Conservation (phyloP, 2,329 filamentous ascomycete genomes). For the Simplicillium sp. region DNA sequence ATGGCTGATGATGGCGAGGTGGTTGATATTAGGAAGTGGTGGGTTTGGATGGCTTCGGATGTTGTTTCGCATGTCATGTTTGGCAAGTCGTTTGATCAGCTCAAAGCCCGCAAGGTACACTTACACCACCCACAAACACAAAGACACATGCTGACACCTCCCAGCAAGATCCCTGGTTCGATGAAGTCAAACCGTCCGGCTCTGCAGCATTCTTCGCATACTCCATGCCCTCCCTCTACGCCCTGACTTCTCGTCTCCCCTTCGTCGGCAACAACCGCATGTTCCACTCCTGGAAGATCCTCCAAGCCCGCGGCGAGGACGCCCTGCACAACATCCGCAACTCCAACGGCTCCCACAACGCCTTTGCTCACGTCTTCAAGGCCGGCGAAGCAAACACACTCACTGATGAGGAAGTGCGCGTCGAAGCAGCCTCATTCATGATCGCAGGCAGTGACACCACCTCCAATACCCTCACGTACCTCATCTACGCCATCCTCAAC, state of each 20-base stretch:
- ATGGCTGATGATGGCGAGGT: slow-evolving; percentile 33
- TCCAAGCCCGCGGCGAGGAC: slow-evolving; percentile 11
- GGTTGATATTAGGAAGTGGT: slow-evolving; percentile 43
- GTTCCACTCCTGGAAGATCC: slow-evolving; percentile 29
- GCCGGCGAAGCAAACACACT: slow-evolving; percentile 18
- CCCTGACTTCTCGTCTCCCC: neutral
- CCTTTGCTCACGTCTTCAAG: slow-evolving; percentile 27
- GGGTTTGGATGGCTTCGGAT: slow-evolving; percentile 43
- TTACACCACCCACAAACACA: slow-evolving; percentile 14
- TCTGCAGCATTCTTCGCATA: too few species aligned
- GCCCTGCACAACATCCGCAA: neutral
- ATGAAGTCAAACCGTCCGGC: too few species aligned
- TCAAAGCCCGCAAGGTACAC: slow-evolving; percentile 38
- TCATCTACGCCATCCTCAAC: slow-evolving; percentile 29
- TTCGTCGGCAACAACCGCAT: slow-evolving; percentile 22
- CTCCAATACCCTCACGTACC: slow-evolving; percentile 37
- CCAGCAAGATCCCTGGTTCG: too few species aligned
- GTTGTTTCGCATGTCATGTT: slow-evolving; percentile 43
- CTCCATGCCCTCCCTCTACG: too few species aligned
- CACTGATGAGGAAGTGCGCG: slow-evolving; percentile 20
- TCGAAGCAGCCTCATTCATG: slow-evolving; percentile 33
- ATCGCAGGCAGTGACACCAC: slow-evolving; percentile 44
- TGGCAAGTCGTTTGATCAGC: slow-evolving; percentile 41
- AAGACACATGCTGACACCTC: slow-evolving; percentile 6
- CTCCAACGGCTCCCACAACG: slow-evolving; percentile 6